phyloP scores from a whole-genome alignment of 2,329 filamentous ascomycete species.

The Fusarium avenaceum region DNA sequence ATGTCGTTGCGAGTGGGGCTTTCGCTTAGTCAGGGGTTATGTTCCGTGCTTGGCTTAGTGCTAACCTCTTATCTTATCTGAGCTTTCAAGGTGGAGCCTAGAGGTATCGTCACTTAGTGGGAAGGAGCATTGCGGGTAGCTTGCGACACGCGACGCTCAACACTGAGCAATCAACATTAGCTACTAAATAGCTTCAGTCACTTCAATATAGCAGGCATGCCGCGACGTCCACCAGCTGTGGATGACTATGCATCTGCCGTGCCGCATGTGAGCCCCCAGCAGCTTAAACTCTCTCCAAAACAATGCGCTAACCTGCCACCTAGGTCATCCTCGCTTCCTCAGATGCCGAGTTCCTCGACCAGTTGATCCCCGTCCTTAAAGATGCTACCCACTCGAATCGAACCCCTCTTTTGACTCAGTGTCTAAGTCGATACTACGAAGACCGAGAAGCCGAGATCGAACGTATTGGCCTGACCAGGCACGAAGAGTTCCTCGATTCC shows the following conservation, averaged over 20 bases:
- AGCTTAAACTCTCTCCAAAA: constrained; percentile 19
- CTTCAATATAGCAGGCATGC: constrained; percentile 53
- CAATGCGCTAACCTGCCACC: constrained; percentile 21
- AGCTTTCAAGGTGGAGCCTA: constrained; percentile 1
- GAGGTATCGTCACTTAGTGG: constrained; percentile 12
- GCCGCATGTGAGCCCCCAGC: constrained; percentile 56
- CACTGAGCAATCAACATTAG: constrained; percentile 16
- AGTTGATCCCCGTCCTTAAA: constrained; percentile 92
- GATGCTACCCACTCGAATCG: constrained; percentile 85
- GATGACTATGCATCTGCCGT: constrained; percentile 64
- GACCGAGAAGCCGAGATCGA: constrained; percentile 94
- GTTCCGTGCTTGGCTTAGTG: neutral
- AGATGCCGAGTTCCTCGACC: constrained; percentile 94
- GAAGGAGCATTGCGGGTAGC: constrained; percentile 21
- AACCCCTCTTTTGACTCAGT: constrained; percentile 79
- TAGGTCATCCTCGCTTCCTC: constrained; percentile 94
- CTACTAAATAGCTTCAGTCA: constrained; percentile 23
- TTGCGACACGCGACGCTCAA: constrained; percentile 40
- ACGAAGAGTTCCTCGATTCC: constrained; percentile 94
- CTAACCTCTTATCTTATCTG: constrained; percentile 6
- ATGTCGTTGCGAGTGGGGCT: constrained; percentile 14
- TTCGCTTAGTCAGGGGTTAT: neutral
- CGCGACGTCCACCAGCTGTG: constrained; percentile 60
- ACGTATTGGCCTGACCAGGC: constrained; percentile 92
- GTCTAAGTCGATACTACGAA: constrained; percentile 78